Conservation (phyloP, 2,329 filamentous ascomycete species). For the Hypoxylon sp. region DNA sequence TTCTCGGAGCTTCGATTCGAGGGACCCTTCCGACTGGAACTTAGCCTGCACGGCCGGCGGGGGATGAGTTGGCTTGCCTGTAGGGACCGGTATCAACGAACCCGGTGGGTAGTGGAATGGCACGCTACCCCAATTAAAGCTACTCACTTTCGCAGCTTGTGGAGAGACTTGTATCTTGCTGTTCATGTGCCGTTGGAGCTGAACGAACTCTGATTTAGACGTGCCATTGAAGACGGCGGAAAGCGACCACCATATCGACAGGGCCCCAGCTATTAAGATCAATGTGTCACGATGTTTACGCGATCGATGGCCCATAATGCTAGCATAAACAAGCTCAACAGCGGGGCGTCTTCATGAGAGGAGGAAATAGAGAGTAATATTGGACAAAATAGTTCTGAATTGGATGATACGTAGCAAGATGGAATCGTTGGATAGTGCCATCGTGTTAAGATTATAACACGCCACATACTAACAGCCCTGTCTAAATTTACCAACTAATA, state of each 20-base stretch:
- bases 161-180: conserved; percentile 23
- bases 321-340: neutral
- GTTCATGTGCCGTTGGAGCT: conserved; percentile 56
- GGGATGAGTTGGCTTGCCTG: neutral
- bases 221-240: conserved; percentile 15
- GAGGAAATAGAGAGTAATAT: neutral
- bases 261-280: conserved; percentile 1
- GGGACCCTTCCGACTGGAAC: conserved; percentile 48
- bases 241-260: conserved; percentile 35
- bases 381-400: too few species aligned
- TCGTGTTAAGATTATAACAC: neutral
- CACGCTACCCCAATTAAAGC: conserved; percentile 58
- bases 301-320: conserved; percentile 3
- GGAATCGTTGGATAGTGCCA: neutral
- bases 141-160: conserved; percentile 46
- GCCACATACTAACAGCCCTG: neutral
- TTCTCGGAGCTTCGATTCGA: conserved; percentile 49
- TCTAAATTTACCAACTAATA: conserved; percentile 6
- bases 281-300: conserved; percentile 10
- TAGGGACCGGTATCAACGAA: conserved; percentile 29
- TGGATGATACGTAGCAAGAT: neutral
- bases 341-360: neutral
- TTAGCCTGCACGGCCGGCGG: conserved; percentile 57
- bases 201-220: conserved; percentile 34
- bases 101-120: conserved; percentile 49